These are phyloP conservation scores for Colletotrichum sp. DNA, from an alignment of 2,329 filamentous ascomycete genomes.

Conservation along the genomic window DNA sequence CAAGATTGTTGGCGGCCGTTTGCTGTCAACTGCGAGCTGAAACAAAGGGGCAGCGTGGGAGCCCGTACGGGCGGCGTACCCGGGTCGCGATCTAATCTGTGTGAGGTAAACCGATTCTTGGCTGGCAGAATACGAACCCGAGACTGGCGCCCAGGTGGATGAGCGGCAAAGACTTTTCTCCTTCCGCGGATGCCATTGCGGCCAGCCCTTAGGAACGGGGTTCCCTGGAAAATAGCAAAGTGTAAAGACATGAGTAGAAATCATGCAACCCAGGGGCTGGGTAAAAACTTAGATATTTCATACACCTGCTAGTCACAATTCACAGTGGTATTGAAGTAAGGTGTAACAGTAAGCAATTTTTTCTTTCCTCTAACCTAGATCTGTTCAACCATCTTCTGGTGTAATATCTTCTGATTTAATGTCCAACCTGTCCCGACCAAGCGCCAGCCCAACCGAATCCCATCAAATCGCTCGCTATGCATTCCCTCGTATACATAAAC, in stretches of 20 bases:
- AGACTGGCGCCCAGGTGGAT: background rate
- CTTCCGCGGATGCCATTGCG: background rate
- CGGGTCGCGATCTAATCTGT: background rate
- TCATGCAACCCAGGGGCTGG: background rate
- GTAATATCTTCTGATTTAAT: background rate
- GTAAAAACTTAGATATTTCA: background rate
- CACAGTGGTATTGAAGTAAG: background rate
- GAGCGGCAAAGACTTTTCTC: background rate
- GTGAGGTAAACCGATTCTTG: background rate
- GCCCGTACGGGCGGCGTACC: background rate
- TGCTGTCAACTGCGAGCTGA: background rate
- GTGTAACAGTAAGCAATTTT: background rate
- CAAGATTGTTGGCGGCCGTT: background rate
- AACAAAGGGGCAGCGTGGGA: background rate
- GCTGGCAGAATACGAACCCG: background rate
- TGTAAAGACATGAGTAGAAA: background rate
- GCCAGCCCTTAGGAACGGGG: too few species aligned
- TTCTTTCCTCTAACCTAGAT: background rate
- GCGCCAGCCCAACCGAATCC: background rate
- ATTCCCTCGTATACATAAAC: background rate
- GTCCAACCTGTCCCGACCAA: background rate
- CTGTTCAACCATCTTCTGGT: background rate
- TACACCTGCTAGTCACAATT: background rate
- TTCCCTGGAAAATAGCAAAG: background rate
- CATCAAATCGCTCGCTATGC: conserved; percentile 13